phyloP scores from a whole-genome alignment of 805 yeast genomes.

The Trichomonascus vanleenenianus region DNA sequence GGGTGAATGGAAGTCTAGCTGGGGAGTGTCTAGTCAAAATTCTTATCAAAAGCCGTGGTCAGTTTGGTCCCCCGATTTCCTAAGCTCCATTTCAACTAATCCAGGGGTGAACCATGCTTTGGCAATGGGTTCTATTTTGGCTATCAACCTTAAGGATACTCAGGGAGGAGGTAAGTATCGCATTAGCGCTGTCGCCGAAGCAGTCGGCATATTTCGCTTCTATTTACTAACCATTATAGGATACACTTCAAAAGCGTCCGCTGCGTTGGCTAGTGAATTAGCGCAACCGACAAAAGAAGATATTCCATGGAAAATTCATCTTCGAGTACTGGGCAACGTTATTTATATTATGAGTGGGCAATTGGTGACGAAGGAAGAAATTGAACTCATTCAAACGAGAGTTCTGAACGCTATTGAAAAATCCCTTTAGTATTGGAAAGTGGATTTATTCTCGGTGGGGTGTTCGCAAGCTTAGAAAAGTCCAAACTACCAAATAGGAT shows the following conservation, averaged over 20 bases:
- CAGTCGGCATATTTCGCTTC: too few relatives aligned
- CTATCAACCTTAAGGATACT: constrained; percentile 14
- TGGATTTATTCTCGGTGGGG: too few relatives aligned
- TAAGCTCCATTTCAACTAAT: constrained; percentile 10
- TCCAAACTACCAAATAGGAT: too few relatives aligned
- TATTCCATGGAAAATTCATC: constrained; percentile 17
- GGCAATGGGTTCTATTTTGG: constrained; percentile 19
- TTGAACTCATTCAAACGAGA: constrained; percentile 4
- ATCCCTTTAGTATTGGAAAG: too few relatives aligned
- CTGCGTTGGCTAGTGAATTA: constrained; percentile 8
- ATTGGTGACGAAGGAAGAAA: constrained; percentile 1
- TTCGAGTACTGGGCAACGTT: constrained; percentile 21
- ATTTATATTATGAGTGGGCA: constrained; percentile 18
- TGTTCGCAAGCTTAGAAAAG: too few relatives aligned
- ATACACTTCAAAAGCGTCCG: constrained; percentile 16
- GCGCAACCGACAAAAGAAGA: neutral
- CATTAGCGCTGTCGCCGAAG: too few relatives aligned
- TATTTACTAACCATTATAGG: constrained; percentile 7
- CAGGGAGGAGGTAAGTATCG: too few relatives aligned
- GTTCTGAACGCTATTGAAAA: neutral
- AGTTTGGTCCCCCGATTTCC: constrained; percentile 17
- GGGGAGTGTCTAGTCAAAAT: too few relatives aligned
- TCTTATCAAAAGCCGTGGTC: constrained; percentile 15
- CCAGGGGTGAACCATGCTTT: constrained; percentile 14
- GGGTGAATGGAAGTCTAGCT: constrained; percentile 2